Conservation (phyloP, 2,329 filamentous ascomycete species). For the Penicillium sp. region DNA sequence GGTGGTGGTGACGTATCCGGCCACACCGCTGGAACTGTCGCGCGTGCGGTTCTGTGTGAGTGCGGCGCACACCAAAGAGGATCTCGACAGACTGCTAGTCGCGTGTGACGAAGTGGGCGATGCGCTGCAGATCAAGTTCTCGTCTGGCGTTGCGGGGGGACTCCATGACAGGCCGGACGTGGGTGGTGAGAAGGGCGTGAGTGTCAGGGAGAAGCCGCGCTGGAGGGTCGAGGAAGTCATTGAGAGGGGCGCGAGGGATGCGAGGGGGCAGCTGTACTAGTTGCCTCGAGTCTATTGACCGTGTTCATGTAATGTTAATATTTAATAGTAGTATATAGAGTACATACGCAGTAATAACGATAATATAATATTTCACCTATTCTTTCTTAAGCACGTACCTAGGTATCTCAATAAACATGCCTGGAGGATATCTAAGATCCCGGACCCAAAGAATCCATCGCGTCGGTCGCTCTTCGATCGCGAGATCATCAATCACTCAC, state of each 20-base stretch:
- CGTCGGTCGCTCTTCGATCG: too few relatives aligned
- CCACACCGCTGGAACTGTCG: slow-evolving; percentile 86
- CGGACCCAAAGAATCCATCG: too few relatives aligned
- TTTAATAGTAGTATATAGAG: not conserved
- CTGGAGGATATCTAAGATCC: too few relatives aligned
- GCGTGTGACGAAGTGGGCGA: slow-evolving; percentile 93
- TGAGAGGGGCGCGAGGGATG: slow-evolving; percentile 65
- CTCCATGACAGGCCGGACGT: slow-evolving; percentile 58
- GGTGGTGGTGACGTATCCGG: slow-evolving; percentile 91
- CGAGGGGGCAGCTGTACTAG: slow-evolving; percentile 64
- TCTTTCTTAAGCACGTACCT: too few relatives aligned
- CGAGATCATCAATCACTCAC: too few relatives aligned
- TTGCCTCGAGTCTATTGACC: not conserved
- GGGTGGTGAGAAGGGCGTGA: slow-evolving; percentile 40
- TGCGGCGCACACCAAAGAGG: slow-evolving; percentile 92
- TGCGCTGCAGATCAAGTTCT: slow-evolving; percentile 86
- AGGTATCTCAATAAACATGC: too few relatives aligned
- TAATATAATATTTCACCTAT: too few relatives aligned
- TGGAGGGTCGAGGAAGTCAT: slow-evolving; percentile 75
- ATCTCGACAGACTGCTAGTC: slow-evolving; percentile 77
- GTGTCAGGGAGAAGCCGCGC: slow-evolving; percentile 59
- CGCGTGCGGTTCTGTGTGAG: slow-evolving; percentile 91
- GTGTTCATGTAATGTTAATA: not conserved
- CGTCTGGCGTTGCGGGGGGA: slow-evolving; percentile 83
- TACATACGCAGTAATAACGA: too few relatives aligned